Conservation (phyloP, 768 basidiomycete species). For the Chalciporus sphaerocephalus region DNA sequence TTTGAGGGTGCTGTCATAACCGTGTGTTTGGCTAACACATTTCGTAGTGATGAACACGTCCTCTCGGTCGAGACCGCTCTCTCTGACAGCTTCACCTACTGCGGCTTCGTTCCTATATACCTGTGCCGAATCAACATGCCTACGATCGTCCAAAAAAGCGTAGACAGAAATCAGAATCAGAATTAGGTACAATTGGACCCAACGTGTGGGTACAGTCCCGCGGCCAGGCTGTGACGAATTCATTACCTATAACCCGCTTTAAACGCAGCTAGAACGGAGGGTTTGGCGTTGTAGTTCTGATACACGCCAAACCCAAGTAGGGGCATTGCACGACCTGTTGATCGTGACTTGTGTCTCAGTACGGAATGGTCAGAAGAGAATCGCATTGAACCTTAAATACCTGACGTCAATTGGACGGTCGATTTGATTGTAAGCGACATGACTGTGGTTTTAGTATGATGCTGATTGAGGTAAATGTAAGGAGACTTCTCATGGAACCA, state of each 20-base stretch:
- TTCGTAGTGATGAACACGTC: slow-evolving; percentile 75
- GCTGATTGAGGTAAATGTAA: slow-evolving; percentile 15
- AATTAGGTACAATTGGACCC: not conserved
- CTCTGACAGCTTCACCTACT: slow-evolving; percentile 56
- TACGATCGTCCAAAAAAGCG: slow-evolving; percentile 18
- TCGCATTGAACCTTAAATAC: slow-evolving; percentile 21
- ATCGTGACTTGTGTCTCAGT: slow-evolving; percentile 2
- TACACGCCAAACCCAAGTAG: slow-evolving; percentile 69
- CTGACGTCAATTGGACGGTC: slow-evolving; percentile 33
- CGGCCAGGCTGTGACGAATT: not conserved
- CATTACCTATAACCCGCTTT: slow-evolving; percentile 59
- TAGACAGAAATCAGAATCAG: not conserved
- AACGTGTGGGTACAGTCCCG: too few species aligned
- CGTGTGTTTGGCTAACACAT: slow-evolving; percentile 51
- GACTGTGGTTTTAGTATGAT: not conserved
- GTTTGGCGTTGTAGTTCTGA: slow-evolving; percentile 53
- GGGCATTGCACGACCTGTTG: slow-evolving; percentile 54
- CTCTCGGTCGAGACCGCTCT: slow-evolving; percentile 51
- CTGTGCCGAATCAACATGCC: slow-evolving; percentile 74
- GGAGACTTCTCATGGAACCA: not conserved
- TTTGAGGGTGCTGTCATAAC: slow-evolving; percentile 55
- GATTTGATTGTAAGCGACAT: slow-evolving; percentile 32
- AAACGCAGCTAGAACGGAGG: slow-evolving; percentile 59
- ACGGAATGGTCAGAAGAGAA: not conserved
- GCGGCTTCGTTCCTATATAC: slow-evolving; percentile 60